Evolutionary conservation across 768 basidiomycete species (phyloP).

Genomic region (Exidia glandulosa): DNA sequence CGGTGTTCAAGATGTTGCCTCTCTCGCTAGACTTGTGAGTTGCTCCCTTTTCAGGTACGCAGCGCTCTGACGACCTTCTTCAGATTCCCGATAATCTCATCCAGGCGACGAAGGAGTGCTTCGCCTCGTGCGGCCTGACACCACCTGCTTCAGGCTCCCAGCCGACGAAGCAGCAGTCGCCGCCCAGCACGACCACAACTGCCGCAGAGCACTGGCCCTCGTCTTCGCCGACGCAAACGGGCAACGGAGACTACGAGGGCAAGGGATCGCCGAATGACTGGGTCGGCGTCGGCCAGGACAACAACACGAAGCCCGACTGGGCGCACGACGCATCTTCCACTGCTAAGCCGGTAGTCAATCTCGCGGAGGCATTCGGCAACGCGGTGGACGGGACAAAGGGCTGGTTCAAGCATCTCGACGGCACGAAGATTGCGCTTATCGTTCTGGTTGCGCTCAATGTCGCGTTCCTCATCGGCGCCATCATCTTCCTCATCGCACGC

Average conservation of each 20-base stretch:
- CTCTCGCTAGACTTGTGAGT: constrained; percentile 8
- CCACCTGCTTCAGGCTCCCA: not conserved
- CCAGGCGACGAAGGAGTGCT: not conserved
- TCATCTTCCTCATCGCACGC: not conserved
- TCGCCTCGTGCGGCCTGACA: not conserved
- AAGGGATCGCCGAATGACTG: not conserved
- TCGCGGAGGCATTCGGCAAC: not conserved
- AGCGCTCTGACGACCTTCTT: not conserved
- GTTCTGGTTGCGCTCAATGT: not conserved
- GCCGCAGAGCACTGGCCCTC: no score
- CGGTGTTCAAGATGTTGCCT: constrained; percentile 17
- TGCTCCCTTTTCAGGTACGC: not conserved
- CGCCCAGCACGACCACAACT: no score
- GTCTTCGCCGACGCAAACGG: no score
- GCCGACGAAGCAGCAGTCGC: not conserved
- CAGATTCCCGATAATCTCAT: constrained; percentile 21
- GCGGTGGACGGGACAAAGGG: not conserved
- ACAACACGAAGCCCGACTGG: not conserved
- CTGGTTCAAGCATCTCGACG: not conserved
- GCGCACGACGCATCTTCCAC: not conserved
- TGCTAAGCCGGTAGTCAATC: not conserved
- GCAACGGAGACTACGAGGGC: not conserved
- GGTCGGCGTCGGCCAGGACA: not conserved
- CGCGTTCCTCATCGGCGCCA: not conserved
- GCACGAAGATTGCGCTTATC: not conserved